Percentiles rank a stretch among this genome's conserved stretches.
phyloP scores from a whole-genome alignment of 2,329 filamentous ascomycete species.

The Ustulina deusta region DNA sequence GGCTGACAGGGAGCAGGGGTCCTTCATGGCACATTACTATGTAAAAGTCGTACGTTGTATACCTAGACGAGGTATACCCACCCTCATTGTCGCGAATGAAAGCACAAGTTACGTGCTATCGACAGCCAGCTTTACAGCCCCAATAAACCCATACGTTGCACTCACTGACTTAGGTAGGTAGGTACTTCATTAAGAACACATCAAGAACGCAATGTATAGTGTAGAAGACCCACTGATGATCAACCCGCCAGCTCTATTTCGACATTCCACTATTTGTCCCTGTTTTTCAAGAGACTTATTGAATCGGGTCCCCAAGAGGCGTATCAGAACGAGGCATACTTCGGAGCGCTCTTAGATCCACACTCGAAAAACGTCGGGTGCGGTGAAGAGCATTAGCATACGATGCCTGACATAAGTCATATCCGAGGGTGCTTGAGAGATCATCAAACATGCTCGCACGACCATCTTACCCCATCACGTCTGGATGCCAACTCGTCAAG shows the following conservation, averaged over 20 bases:
- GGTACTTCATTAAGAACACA: no score
- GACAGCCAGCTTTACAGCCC: neutral
- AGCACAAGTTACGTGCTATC: neutral
- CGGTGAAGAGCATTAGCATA: neutral
- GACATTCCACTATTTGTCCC: neutral
- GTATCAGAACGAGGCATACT: neutral
- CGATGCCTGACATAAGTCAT: neutral
- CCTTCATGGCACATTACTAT: neutral
- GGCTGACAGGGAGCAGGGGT: neutral
- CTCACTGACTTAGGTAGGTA: neutral
- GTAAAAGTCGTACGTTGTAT: constrained; percentile 7
- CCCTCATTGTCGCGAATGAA: neutral
- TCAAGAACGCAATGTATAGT: neutral
- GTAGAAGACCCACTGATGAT: neutral
- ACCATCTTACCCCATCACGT: neutral
- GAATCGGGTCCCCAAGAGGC: neutral
- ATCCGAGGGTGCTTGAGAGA: neutral
- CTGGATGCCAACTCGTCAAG: neutral
- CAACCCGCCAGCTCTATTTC: no score
- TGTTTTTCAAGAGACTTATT: neutral
- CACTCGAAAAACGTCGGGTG: neutral
- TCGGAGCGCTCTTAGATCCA: neutral
- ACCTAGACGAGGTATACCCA: neutral
- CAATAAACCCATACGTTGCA: neutral
- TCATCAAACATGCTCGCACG: neutral